Base-by-base conservation (phyloP, 2,329 filamentous ascomycete genomes). In the Fusarium zealandicum region DNA sequence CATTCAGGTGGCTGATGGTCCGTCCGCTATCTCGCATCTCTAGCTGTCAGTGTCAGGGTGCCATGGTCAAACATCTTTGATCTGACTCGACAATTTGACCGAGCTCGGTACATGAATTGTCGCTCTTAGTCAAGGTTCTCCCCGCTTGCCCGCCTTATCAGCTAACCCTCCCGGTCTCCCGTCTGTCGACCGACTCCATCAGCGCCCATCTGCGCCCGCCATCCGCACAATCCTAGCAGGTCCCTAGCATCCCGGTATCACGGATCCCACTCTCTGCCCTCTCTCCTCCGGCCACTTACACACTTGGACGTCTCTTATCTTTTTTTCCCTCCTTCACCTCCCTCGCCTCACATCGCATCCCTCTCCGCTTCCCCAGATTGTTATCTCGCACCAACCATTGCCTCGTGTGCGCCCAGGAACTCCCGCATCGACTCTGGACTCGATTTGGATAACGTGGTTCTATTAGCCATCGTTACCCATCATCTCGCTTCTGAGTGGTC, bases 141-240 rank as follows among this genome's bases (percentile, higher is more conserved):
- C 65, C 65, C 63, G 63, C 63, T 62, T 63, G 59, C 45, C 54
- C 61, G 63, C 57, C 65, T 68, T 68, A 68, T 68, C 65, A 68
- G 65, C 61, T 64, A 65, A 57, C 45, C 59, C 50, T 57, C 63
- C 64, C 25, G 57, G 63, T 55, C 61, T 64, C 57, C 54, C 46
- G 50, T 59, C 46, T 55, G 61, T 64, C 56, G 58, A 64, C 59
- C 39, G 54, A 61, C 63, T 46, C 55, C 65, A 68, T 66, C 65
- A 50, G 65, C 65, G 65, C 61, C 59, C 68, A 62, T 68, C 67
- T 68, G 63, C 65, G 65, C 64, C 69, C 59, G 61, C 62, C 64
- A 67, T 60, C 65, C 51, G 56, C 51, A 37, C 57, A 25, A 63
- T 64, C 63, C 51, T 39, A 62, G 56, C 45, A 47, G 57, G 55